Conservation (phyloP, 108 stramenopile genomes). For the Bacterosira constricta region DNA sequence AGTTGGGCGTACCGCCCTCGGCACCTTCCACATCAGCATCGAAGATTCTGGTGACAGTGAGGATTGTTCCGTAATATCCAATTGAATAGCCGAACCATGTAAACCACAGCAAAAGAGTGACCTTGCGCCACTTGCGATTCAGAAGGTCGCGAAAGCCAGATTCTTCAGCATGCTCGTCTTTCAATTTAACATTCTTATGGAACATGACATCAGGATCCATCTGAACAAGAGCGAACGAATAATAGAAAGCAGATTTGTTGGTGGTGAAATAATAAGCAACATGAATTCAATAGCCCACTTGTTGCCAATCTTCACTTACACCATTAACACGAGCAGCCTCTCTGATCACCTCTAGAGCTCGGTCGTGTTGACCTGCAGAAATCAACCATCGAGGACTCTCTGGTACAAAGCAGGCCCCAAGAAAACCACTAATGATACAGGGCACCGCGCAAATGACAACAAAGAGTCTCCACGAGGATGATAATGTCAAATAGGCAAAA, state of each 20-base stretch:
- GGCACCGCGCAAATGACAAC: slow-evolving; percentile 68
- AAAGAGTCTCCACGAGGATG: slow-evolving; percentile 68
- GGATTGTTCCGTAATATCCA: slow-evolving; percentile 68
- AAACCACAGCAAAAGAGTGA: slow-evolving; percentile 51
- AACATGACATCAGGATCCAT: slow-evolving; percentile 50
- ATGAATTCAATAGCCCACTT: too few relatives aligned
- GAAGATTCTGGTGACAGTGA: slow-evolving; percentile 58
- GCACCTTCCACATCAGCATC: slow-evolving; percentile 31
- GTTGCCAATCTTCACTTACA: too few relatives aligned
- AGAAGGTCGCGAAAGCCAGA: slow-evolving; percentile 42
- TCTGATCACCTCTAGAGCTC: slow-evolving; percentile 60
- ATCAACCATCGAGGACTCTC: slow-evolving; percentile 84
- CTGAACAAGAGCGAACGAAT: too few relatives aligned
- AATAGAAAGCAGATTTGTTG: too few relatives aligned
- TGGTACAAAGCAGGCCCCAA: slow-evolving; percentile 70
- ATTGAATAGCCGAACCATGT: slow-evolving; percentile 69
- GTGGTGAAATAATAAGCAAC: too few relatives aligned
- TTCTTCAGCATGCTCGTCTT: slow-evolving; percentile 46
- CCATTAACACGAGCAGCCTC: slow-evolving; percentile 58
- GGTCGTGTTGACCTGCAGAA: slow-evolving; percentile 49
- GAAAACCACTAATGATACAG: slow-evolving; percentile 56
- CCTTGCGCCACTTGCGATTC: slow-evolving; percentile 53
- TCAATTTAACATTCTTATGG: slow-evolving; percentile 29
- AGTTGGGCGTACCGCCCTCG: slow-evolving; percentile 38
- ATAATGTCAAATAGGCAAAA: slow-evolving; percentile 63